A percentile compares a stretch with the other conserved stretches of the same genome.
Evolutionary conservation across 768 basidiomycete species (phyloP).

Genomic region (Serendipita sp.): DNA sequence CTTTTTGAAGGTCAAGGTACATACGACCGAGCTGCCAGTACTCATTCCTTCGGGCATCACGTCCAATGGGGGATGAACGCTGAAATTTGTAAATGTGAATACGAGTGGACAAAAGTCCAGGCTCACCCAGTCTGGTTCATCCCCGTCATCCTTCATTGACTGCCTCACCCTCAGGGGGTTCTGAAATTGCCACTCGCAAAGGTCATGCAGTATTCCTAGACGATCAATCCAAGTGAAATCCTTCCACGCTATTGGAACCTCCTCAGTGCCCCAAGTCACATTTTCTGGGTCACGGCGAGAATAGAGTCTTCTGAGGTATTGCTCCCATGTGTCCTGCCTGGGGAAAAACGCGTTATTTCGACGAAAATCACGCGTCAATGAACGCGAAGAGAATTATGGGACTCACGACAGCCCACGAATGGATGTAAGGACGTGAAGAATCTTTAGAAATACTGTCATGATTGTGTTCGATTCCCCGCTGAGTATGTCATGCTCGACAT

Average conservation of each 20-base stretch:
- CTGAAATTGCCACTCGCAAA: slow-evolving; percentile 80
- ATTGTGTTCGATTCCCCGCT: slow-evolving; percentile 25
- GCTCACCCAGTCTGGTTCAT: slow-evolving; percentile 62
- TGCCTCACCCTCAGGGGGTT: slow-evolving; percentile 52
- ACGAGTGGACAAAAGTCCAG: slow-evolving; percentile 8
- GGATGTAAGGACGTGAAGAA: slow-evolving; percentile 1
- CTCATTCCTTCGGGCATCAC: slow-evolving; percentile 59
- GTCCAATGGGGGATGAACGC: slow-evolving; percentile 78
- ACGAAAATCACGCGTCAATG: neutral
- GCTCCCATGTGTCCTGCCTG: slow-evolving; percentile 67
- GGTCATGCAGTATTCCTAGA: slow-evolving; percentile 53
- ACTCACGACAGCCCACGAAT: slow-evolving; percentile 12
- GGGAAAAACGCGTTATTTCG: slow-evolving; percentile 10
- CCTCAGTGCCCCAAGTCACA: slow-evolving; percentile 55
- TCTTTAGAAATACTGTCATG: slow-evolving; percentile 1
- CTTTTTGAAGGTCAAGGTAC: slow-evolving; percentile 15
- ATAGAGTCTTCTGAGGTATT: slow-evolving; percentile 61
- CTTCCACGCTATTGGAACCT: slow-evolving; percentile 7
- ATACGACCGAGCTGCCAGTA: slow-evolving; percentile 77
- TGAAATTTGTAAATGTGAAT: slow-evolving; percentile 19
- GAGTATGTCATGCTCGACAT: slow-evolving; percentile 62
- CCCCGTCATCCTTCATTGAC: slow-evolving; percentile 67
- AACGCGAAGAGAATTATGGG: slow-evolving; percentile 11
- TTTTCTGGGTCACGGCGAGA: slow-evolving; percentile 50
- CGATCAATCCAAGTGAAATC: slow-evolving; percentile 53